Evolutionary conservation across 495 filamentous ascomycete genomes (phyloP).

Genomic region (Cladorrhinum samala): DNA sequence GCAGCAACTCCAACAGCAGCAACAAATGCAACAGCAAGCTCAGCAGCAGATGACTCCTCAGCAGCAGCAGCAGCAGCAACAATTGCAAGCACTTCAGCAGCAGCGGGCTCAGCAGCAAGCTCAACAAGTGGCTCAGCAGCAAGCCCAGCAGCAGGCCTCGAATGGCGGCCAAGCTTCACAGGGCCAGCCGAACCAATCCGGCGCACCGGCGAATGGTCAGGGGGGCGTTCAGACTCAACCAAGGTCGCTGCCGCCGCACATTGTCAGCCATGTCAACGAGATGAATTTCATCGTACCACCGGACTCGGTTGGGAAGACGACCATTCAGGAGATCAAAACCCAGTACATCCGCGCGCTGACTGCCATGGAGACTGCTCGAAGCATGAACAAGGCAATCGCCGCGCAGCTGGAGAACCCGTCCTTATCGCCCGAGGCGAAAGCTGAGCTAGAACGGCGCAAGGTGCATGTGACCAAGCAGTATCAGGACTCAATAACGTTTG

Average conservation of each 20-base stretch:
- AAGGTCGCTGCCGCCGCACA: slow-evolving; percentile 21
- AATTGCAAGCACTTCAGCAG: slow-evolving; percentile 7
- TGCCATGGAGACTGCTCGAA: slow-evolving; percentile 30
- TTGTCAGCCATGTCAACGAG: slow-evolving; percentile 32
- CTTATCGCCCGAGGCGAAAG: slow-evolving; percentile 28
- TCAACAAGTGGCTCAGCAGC: slow-evolving; percentile 8
- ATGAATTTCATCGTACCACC: slow-evolving; percentile 27
- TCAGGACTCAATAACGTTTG: slow-evolving; percentile 26
- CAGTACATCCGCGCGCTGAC: slow-evolving; percentile 30
- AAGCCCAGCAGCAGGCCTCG: slow-evolving; percentile 4
- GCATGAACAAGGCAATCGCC: slow-evolving; percentile 20
- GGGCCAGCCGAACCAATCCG: slow-evolving; percentile 3
- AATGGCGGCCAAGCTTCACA: background rate
- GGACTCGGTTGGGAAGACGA: slow-evolving; percentile 24
- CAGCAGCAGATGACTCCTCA: slow-evolving; percentile 14
- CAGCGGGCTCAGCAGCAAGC: slow-evolving; percentile 10
- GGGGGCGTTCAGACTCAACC: background rate
- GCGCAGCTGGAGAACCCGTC: slow-evolving; percentile 24
- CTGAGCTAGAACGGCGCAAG: slow-evolving; percentile 28
- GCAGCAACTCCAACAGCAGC: slow-evolving; percentile 10
- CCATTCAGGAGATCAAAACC: slow-evolving; percentile 23
- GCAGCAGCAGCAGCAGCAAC: slow-evolving; percentile 11
- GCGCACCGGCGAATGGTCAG: background rate
- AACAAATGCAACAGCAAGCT: slow-evolving; percentile 3
- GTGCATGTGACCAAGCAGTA: slow-evolving; percentile 26